Conservation (phyloP, 2,329 filamentous ascomycete genomes). For the Paraphaeosphaeria minitans region DNA sequence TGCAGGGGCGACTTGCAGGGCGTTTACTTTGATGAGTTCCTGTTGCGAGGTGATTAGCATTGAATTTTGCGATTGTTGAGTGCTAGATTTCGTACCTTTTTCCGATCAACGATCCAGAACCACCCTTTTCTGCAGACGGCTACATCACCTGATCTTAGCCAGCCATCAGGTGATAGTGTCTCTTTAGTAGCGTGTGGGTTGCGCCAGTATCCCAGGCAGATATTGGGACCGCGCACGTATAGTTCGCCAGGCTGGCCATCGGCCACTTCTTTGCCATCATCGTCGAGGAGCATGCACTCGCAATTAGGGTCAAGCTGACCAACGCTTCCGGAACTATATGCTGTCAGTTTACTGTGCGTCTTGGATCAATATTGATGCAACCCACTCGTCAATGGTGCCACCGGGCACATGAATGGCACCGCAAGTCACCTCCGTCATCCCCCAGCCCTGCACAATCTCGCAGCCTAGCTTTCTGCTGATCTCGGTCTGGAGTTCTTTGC, state of each 20-base stretch:
- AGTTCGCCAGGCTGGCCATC: slow-evolving; percentile 48
- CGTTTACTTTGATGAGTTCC: slow-evolving; percentile 52
- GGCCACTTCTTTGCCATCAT: slow-evolving; percentile 49
- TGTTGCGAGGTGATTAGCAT: slow-evolving; percentile 13
- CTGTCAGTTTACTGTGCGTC: not conserved
- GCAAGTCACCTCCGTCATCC: slow-evolving; percentile 51
- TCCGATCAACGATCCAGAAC: slow-evolving; percentile 47
- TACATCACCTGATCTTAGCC: slow-evolving; percentile 46
- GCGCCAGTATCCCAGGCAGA: slow-evolving; percentile 50
- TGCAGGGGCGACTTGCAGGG: slow-evolving; percentile 44
- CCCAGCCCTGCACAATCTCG: slow-evolving; percentile 49
- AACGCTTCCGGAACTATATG: slow-evolving; percentile 44
- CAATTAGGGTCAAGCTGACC: slow-evolving; percentile 49
- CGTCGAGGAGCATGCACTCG: slow-evolving; percentile 49
- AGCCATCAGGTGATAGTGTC: slow-evolving; percentile 45
- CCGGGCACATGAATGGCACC: slow-evolving; percentile 47
- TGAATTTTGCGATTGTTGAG: not conserved
- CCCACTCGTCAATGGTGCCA: slow-evolving; percentile 41
- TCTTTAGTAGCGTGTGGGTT: slow-evolving; percentile 49
- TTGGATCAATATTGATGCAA: not conserved
- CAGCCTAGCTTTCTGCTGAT: slow-evolving; percentile 42
- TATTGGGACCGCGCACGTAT: slow-evolving; percentile 47
- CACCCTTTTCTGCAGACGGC: slow-evolving; percentile 40
- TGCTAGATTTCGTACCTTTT: slow-evolving; percentile 31
- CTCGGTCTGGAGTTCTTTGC: slow-evolving; percentile 50